phyloP scores from a whole-genome alignment of 371 early-diverging fungal species.

The Rhizomucor miehei region DNA sequence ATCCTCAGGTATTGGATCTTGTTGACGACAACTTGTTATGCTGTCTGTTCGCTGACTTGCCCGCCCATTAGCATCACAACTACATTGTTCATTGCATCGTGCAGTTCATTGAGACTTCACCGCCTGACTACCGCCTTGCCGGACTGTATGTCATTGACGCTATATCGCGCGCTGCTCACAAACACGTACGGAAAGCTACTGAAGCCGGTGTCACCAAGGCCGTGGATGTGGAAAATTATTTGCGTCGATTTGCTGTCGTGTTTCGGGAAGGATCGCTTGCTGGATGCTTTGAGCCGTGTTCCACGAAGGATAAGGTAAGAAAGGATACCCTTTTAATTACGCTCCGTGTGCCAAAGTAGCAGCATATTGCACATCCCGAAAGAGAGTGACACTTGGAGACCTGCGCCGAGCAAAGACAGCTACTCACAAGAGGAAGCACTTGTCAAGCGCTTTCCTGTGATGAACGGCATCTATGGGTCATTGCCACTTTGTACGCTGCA shows the following conservation, averaged over 20 bases:
- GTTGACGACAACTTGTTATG: no score
- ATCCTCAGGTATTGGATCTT: conserved; percentile 58
- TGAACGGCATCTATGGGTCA: no score
- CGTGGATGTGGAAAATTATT: conserved; percentile 26
- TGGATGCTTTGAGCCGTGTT: conserved; percentile 34
- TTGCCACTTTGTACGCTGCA: no score
- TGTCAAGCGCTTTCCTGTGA: no score
- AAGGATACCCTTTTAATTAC: conserved; percentile 5
- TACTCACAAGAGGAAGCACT: no score
- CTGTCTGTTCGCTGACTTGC: no score
- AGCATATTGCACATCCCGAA: no score
- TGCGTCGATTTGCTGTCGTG: conserved; percentile 40
- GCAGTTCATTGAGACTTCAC: conserved; percentile 54
- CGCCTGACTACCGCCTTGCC: conserved; percentile 60
- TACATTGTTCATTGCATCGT: conserved; percentile 51
- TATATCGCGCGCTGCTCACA: conserved; percentile 52
- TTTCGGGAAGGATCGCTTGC: conserved; percentile 27
- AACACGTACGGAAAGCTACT: conserved; percentile 30
- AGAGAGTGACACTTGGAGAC: no score
- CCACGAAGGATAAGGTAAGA: conserved; percentile 48
- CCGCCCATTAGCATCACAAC: conserved; percentile 62
- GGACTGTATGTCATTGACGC: conserved; percentile 71
- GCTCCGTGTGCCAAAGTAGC: background rate
- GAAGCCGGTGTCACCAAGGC: conserved; percentile 21
- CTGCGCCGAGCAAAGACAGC: no score